Percentiles rank a stretch among this genome's conserved stretches.
Evolutionary conservation across 352 stramenopile genomes (phyloP).

Genomic region (Globisporangium polare): DNA sequence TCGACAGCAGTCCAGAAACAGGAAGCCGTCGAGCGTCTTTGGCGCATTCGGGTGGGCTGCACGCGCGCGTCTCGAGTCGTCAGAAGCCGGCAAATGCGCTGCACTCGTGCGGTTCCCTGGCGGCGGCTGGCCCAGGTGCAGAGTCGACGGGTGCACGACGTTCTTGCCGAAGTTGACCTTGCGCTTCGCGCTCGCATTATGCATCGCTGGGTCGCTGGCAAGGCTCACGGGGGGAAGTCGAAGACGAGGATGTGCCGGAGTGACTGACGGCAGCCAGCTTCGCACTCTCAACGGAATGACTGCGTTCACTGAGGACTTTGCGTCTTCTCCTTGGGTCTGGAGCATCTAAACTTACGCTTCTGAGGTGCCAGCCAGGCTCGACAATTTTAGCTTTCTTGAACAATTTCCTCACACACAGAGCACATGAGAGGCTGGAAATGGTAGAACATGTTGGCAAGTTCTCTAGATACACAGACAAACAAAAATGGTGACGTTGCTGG

Average conservation of each 20-base stretch:
- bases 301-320: no score
- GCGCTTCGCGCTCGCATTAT: conserved; percentile 25
- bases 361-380: no score
- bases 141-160: conserved; percentile 20
- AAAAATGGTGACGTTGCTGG: not conserved
- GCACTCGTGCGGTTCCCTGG: not conserved
- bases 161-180: conserved; percentile 25
- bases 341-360: no score
- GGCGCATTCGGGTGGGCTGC: conserved; percentile 25
- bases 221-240: no score
- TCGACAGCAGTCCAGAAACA: conserved; percentile 71
- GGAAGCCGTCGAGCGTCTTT: conserved; percentile 70
- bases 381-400: no score
- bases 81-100: not conserved
- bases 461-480: not conserved
- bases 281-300: no score
- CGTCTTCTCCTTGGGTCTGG: no score
- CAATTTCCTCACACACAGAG: no score
- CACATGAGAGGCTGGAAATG: not conserved
- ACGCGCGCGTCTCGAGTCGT: not conserved
- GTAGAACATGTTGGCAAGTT: not conserved
- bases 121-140: conserved; percentile 13
- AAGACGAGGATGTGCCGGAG: no score
- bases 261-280: no score
- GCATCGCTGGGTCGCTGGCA: conserved; percentile 2